Conservation (phyloP, 148 eudicot genomes). For the Diospyros kaki region DNA sequence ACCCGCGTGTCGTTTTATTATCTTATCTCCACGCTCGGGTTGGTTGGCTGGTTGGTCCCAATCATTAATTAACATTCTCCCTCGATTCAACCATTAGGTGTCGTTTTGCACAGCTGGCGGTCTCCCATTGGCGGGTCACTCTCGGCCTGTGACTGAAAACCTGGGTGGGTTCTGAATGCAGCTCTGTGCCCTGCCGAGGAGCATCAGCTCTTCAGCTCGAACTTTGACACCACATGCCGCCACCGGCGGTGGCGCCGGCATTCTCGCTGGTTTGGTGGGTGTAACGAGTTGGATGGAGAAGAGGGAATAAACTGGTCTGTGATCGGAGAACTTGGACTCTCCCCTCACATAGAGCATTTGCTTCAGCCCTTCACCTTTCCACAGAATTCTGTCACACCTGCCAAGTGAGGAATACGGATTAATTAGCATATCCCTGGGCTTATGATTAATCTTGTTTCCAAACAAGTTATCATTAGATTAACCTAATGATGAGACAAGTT, state of each 20-base stretch:
- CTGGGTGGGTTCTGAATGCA: slow-evolving; percentile 33
- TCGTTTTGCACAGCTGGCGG: neutral
- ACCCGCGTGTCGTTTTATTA: neutral
- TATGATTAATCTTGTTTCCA: no score
- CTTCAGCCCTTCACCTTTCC: slow-evolving; percentile 74
- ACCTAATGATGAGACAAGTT: no score
- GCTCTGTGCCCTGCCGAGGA: slow-evolving; percentile 25
- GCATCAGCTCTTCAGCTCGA: slow-evolving; percentile 20
- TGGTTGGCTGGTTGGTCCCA: neutral
- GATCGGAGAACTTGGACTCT: slow-evolving; percentile 70
- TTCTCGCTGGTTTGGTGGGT: neutral
- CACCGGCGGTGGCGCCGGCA: neutral
- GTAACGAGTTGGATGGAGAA: slow-evolving; percentile 32
- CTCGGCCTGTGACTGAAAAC: slow-evolving; percentile 16
- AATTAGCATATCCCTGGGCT: neutral
- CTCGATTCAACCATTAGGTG: neutral
- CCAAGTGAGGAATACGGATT: neutral
- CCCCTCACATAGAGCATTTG: slow-evolving; percentile 55
- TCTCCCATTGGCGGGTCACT: slow-evolving; percentile 7
- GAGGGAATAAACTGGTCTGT: slow-evolving; percentile 61
- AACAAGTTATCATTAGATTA: no score
- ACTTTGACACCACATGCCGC: slow-evolving; percentile 15
- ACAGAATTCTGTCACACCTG: slow-evolving; percentile 76
- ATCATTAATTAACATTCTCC: neutral
- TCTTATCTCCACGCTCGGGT: neutral